Evolutionary conservation across 2,329 filamentous ascomycete species (phyloP), one percentile per base, ranked within the genome.

Genomic region (Blastomyces gilchristii): DNA sequence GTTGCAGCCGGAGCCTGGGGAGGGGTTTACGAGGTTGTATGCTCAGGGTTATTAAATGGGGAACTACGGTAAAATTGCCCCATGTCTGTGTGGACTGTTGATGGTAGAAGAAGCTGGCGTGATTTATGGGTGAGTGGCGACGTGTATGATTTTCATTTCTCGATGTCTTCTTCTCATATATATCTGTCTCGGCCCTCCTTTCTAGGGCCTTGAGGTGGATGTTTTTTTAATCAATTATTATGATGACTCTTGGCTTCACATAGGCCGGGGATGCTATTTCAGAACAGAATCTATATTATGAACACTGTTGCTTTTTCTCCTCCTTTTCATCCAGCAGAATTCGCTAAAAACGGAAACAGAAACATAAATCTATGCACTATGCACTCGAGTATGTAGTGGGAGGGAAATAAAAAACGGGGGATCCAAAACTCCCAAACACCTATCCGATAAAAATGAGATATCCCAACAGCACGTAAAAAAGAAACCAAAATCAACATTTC

Each of bases 1-100:
- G 94, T 76, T 99, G 74, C 93, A 97, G 78, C 91, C 91, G 0
- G 79, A 81, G 50, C 83, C 83, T 62, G 92, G 90, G 0, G 83
- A 84, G 52, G 90, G 90, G 0, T 97, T 99, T 72, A 92, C 88
- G 7, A 87, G 77, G 72, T 71, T 92, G 66, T 85, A 79, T 67
- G 65, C 68, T 22, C 56, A 60, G 37, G 57, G 49, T 52, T 34
- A 62, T 37, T 64, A 47, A 47, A 3, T 34, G 18, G 18, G 41
- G 56, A 2, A 22, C 7, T 12, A 34, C 0, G 34, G 34, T 18
- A 34, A n/a, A 31, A 37, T 56, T 28, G 53, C 1, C 64, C 70
- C n/a, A 22, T 70, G 3, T 68, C 63, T 0, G 1, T 45, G 14
- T 22, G n/a, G 45, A 22, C 2, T 16, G 47, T 25, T 49, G 45